These are phyloP conservation scores for Schwanniomyces yamadae DNA, from an alignment of 805 yeast genomes.

Conservation along the genomic window DNA sequence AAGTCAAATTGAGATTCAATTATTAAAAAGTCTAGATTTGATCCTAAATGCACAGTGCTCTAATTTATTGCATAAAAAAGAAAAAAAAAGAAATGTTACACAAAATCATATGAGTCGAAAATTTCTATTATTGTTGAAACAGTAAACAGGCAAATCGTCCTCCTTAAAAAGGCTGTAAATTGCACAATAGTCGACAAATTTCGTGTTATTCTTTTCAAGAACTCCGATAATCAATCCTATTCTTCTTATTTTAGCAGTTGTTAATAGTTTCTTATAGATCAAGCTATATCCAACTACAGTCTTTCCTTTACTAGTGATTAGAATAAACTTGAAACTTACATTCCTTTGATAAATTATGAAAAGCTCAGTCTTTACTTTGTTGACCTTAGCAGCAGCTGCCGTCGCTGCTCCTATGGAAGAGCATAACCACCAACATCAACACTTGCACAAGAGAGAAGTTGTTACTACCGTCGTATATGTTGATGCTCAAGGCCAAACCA, in stretches of 20 bases:
- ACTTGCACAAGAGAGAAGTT: slow-evolving; percentile 40
- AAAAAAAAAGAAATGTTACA: no score
- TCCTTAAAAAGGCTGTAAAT: background rate
- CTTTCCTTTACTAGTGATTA: slow-evolving; percentile 9
- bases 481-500: slow-evolving; percentile 35
- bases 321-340: slow-evolving; percentile 4
- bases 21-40: no score
- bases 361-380: slow-evolving; percentile 23
- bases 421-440: slow-evolving; percentile 33
- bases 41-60: no score
- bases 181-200: no score
- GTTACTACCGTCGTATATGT: slow-evolving; percentile 40
- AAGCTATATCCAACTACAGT: slow-evolving; percentile 16
- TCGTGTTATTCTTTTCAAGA: no score
- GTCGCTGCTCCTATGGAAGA: slow-evolving; percentile 34
- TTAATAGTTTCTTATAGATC: no score
- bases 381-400: slow-evolving; percentile 26
- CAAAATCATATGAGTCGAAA: no score
- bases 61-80: no score
- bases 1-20: no score
- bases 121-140: background rate
- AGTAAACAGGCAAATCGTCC: background rate
- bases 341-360: slow-evolving; percentile 20
- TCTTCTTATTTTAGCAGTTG: no score
- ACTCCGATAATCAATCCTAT: no score